Evolutionary conservation across 768 basidiomycete genomes (phyloP).

Genomic region (Lanmaoa pseudosensibilis): DNA sequence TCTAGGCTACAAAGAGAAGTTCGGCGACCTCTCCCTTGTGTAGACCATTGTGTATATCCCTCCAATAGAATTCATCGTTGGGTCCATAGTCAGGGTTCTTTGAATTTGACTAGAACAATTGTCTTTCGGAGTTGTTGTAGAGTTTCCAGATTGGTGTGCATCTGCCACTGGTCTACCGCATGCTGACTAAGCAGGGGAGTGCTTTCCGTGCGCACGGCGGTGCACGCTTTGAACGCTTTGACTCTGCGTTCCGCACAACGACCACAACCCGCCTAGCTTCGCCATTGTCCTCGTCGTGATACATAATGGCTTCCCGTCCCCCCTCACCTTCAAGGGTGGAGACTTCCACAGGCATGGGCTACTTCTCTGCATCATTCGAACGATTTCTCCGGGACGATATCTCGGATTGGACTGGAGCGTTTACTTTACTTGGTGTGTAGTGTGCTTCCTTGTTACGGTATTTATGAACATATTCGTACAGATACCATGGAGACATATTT

Average conservation of each 20-base stretch:
- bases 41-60: slow-evolving; percentile 43
- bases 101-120: not conserved
- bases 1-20: slow-evolving; percentile 91
- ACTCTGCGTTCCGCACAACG: slow-evolving; percentile 4
- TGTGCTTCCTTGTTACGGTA: not conserved
- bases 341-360: slow-evolving; percentile 40
- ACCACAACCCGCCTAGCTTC: not conserved
- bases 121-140: not conserved
- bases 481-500: slow-evolving; percentile 96
- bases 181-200: slow-evolving; percentile 26
- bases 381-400: slow-evolving; percentile 73
- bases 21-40: slow-evolving; percentile 91
- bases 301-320: slow-evolving; percentile 38
- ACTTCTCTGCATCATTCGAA: slow-evolving; percentile 71
- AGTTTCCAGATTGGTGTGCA: not conserved
- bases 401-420: slow-evolving; percentile 76
- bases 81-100: not conserved
- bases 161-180: not conserved
- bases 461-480: slow-evolving; percentile 30
- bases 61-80: slow-evolving; percentile 20
- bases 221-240: slow-evolving; percentile 10
- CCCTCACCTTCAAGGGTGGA: slow-evolving; percentile 40
- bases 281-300: slow-evolving; percentile 19
- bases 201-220: too few species aligned
- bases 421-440: slow-evolving; percentile 77